A percentile compares a stretch with the other conserved stretches of the same genome.
Conservation (phyloP, 306 rosid genomes). For the Cercis canadensis region DNA sequence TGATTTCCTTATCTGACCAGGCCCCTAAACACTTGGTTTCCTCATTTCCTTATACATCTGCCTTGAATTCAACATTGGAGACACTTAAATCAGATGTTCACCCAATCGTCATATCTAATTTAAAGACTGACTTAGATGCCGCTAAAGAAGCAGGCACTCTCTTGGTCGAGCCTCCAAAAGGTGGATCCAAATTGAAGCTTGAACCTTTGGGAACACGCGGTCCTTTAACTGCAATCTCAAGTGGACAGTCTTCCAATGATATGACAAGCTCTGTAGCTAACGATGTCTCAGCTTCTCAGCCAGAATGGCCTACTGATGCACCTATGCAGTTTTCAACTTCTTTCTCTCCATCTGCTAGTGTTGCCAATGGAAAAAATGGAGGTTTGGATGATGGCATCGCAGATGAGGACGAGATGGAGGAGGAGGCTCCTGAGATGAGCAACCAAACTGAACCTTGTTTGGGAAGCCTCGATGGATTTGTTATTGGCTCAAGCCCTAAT, state of each 20-base stretch:
- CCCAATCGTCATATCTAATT: constrained; percentile 33
- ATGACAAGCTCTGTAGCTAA: constrained; percentile 39
- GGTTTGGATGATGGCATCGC: constrained; percentile 51
- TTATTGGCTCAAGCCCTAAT: constrained; percentile 56
- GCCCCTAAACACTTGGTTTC: constrained; percentile 39
- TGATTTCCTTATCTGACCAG: constrained; percentile 33
- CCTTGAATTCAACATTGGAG: constrained; percentile 40
- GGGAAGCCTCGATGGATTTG: constrained; percentile 71
- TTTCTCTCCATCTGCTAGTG: constrained; percentile 46
- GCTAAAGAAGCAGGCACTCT: constrained; percentile 39
- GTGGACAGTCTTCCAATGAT: constrained; percentile 35
- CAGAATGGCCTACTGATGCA: constrained; percentile 50
- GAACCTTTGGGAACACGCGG: constrained; percentile 43
- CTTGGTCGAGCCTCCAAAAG: constrained; percentile 39
- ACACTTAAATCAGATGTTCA: constrained; percentile 47
- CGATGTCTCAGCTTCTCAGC: constrained; percentile 42
- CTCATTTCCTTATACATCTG: constrained; percentile 32
- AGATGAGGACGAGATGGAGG: constrained; percentile 91
- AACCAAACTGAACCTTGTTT: constrained; percentile 55
- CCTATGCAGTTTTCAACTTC: constrained; percentile 48
- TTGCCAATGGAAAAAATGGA: constrained; percentile 47
- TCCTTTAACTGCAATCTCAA: constrained; percentile 27
- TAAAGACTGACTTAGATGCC: constrained; percentile 46
- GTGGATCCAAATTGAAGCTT: constrained; percentile 46
- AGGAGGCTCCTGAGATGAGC: constrained; percentile 83